Percentiles rank a stretch among this genome's conserved stretches.
Conservation (phyloP, 352 stramenopile species). For the Pythium utonaiense region DNA sequence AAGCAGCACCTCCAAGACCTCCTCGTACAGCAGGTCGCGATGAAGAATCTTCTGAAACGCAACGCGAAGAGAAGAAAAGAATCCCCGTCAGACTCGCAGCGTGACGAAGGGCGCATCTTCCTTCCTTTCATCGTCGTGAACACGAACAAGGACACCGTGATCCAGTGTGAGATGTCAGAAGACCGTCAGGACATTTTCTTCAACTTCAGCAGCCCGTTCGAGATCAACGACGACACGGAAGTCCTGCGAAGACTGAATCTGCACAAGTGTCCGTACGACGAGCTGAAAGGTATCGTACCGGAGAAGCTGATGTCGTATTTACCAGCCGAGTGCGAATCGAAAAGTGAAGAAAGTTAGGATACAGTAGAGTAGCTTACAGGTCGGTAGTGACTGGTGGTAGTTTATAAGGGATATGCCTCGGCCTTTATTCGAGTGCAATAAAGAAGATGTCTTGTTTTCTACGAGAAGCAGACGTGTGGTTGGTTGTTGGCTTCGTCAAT, state of each 20-base stretch:
- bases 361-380: conserved; percentile 11
- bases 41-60: conserved; percentile 91
- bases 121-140: conserved; percentile 98
- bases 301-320: conserved; percentile 75
- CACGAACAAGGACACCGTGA: conserved; percentile 91
- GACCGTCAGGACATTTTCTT: conserved; percentile 96
- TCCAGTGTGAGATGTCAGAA: conserved; percentile 96
- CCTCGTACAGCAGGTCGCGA: conserved; percentile 91
- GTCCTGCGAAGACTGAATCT: conserved; percentile 94
- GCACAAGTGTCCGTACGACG: conserved; percentile 67
- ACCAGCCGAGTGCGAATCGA: conserved; percentile 73
- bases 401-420: conserved; percentile 15
- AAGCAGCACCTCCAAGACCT: conserved; percentile 92
- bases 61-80: conserved; percentile 76
- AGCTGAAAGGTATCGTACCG: conserved; percentile 70
- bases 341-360: conserved; percentile 46
- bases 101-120: conserved; percentile 86
- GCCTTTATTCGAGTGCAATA: conserved; percentile 4
- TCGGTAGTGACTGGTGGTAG: conserved; percentile 16
- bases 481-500: too few relatives aligned
- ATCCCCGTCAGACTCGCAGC: conserved; percentile 29
- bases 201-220: conserved; percentile 95
- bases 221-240: conserved; percentile 97
- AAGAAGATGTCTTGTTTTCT: conserved; percentile 4
- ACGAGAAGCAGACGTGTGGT: neutral